Conservation (phyloP, 1,284 basidiomycete genomes). For the Bondarzewia mesenterica region DNA sequence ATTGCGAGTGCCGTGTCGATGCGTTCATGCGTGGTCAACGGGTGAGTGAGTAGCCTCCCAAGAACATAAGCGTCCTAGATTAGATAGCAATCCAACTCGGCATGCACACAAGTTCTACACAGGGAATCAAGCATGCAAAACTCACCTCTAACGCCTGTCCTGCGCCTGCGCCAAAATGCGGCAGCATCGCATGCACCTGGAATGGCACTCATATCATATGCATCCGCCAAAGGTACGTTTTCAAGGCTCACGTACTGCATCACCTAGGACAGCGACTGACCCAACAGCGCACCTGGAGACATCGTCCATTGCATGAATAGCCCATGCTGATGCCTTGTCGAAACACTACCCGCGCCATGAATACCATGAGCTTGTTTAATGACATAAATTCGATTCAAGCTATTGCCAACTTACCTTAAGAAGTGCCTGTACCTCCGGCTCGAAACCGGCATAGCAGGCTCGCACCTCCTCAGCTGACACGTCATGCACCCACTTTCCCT, state of each 20-base stretch:
- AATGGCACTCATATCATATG: neutral
- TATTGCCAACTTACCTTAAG: slow-evolving; percentile 11
- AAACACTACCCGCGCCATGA: slow-evolving; percentile 11
- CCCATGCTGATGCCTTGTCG: slow-evolving; percentile 18
- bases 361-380: neutral
- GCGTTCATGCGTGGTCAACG: slow-evolving; percentile 7
- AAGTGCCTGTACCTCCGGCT: slow-evolving; percentile 17
- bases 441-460: slow-evolving; percentile 17
- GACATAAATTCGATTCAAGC: neutral
- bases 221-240: neutral
- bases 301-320: slow-evolving; percentile 15
- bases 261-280: slow-evolving; percentile 17
- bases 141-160: slow-evolving; percentile 32
- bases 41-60: slow-evolving; percentile 22
- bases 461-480: slow-evolving; percentile 15
- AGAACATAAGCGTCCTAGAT: slow-evolving; percentile 29
- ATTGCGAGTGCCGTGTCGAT: neutral
- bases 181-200: slow-evolving; percentile 32
- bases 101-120: no score
- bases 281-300: slow-evolving; percentile 16
- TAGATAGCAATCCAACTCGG: neutral
- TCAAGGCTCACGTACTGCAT: slow-evolving; percentile 14
- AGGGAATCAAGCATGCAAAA: neutral
- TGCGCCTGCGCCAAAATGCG: slow-evolving; percentile 31
- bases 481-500: slow-evolving; percentile 16